phyloP scores from a whole-genome alignment of 140 eudicot species.

The Ambrosia hybrid region DNA sequence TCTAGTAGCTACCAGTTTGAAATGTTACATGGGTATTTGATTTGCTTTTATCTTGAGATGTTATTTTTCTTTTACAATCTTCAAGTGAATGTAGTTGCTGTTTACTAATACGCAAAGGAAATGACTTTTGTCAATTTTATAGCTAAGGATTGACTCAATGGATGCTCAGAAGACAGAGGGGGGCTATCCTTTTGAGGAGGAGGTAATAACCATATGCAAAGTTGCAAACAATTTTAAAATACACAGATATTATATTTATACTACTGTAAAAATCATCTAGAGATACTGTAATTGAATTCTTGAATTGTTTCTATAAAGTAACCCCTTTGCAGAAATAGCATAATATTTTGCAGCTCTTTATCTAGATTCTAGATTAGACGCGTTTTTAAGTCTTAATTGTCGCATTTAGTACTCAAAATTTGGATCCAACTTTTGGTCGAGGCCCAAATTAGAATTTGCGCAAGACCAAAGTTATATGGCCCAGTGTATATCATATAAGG shows the following conservation, averaged over 20 bases:
- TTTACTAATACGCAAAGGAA: not conserved
- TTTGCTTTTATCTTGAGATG: slow-evolving; percentile 1
- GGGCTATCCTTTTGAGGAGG: not conserved
- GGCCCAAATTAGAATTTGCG: slow-evolving; percentile 24
- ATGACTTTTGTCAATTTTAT: slow-evolving; percentile 3
- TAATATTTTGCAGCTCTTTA: not conserved
- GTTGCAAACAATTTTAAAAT: not conserved
- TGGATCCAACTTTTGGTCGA: slow-evolving; percentile 4
- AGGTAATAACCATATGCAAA: not conserved
- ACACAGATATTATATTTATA: slow-evolving; percentile 8
- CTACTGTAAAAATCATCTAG: not conserved
- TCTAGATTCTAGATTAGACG: not conserved
- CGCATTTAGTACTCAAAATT: slow-evolving; percentile 1
- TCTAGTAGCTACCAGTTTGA: not conserved
- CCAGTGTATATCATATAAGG: slow-evolving; percentile 12
- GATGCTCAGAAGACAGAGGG: not conserved
- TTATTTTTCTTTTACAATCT: not conserved
- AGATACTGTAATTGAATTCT: slow-evolving; percentile 12
- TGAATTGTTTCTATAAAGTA: slow-evolving; percentile 3
- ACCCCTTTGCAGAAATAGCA: not conserved
- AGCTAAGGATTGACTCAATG: slow-evolving; percentile 1
- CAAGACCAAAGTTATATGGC: not conserved
- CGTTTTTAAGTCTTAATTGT: slow-evolving; percentile 13
- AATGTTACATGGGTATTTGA: not conserved
- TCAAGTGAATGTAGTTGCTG: not conserved